These are phyloP conservation scores for Flaveria ramosissima DNA, from an alignment of 129 eudicot genomes.

Conservation along the genomic window DNA sequence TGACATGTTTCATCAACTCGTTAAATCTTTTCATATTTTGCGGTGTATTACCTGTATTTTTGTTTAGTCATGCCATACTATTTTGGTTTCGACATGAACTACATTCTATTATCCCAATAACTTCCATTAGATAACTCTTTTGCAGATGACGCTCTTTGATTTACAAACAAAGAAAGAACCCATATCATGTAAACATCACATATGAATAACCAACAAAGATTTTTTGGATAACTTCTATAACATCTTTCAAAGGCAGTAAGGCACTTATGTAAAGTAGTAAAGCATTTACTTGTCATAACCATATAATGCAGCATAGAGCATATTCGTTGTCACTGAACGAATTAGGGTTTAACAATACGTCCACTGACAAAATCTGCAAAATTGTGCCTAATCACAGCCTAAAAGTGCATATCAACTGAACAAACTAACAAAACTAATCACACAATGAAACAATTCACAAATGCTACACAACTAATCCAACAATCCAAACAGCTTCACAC, in stretches of 20 bases:
- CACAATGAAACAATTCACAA: background rate
- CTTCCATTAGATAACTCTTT: slow-evolving; percentile 11
- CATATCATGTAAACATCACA: slow-evolving; percentile 8
- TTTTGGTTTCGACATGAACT: background rate
- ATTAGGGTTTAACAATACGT: slow-evolving; percentile 1
- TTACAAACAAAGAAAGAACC: slow-evolving; percentile 5
- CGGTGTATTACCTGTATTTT: slow-evolving; percentile 5
- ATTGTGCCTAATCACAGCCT: background rate
- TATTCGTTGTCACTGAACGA: background rate
- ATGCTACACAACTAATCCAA: background rate
- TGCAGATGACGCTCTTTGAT: background rate
- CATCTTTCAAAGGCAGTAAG: background rate
- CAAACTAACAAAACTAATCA: slow-evolving; percentile 2
- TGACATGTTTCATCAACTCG: slow-evolving; percentile 10
- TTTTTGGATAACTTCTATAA: background rate
- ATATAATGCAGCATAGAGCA: slow-evolving; percentile 16
- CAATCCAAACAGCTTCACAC: slow-evolving; percentile 19
- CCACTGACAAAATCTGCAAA: background rate
- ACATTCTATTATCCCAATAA: slow-evolving; percentile 4
- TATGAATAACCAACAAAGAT: slow-evolving; percentile 24
- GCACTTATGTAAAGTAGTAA: background rate
- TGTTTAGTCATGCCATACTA: background rate
- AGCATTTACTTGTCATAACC: background rate
- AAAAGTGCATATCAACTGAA: slow-evolving; percentile 1
- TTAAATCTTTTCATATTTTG: slow-evolving; percentile 9